Conservation (phyloP, 441 rosid genomes). For the Syzygium malaccense region DNA sequence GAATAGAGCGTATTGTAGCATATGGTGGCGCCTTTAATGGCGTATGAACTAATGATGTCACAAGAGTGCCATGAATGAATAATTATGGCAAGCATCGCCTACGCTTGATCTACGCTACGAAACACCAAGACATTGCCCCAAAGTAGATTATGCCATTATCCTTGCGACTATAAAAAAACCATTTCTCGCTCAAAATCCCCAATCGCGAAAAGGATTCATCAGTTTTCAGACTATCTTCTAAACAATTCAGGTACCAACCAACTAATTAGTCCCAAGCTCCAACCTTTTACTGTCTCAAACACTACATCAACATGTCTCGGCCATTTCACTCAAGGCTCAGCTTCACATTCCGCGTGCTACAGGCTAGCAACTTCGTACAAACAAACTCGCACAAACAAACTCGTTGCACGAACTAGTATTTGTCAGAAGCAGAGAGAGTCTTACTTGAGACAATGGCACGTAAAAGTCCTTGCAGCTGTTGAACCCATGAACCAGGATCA, state of each 20-base stretch:
- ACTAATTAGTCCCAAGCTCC: not conserved
- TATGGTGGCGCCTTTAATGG: not conserved
- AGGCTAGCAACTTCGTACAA: not conserved
- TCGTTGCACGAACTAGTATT: not conserved
- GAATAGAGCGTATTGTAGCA: not conserved
- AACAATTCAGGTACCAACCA: not conserved
- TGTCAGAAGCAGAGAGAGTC: not conserved
- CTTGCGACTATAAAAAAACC: not conserved
- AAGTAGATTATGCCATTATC: not conserved
- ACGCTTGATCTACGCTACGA: not conserved
- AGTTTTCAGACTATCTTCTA: not conserved
- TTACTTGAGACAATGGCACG: conserved; percentile 2
- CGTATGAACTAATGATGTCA: not conserved
- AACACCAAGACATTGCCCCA: not conserved
- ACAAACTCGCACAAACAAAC: not conserved
- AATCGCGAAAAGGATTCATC: not conserved
- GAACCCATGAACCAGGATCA: conserved; percentile 3
- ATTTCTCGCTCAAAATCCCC: not conserved
- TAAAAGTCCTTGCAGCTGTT: conserved; percentile 11
- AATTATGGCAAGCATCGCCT: not conserved
- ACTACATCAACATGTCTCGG: not conserved
- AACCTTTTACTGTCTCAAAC: not conserved
- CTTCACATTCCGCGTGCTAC: not conserved
- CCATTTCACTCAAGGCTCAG: not conserved
- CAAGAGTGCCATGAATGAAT: not conserved